Percentiles rank a stretch among this genome's conserved stretches.
phyloP scores from a whole-genome alignment of 768 basidiomycete genomes.

The Psilocybe cubensis region DNA sequence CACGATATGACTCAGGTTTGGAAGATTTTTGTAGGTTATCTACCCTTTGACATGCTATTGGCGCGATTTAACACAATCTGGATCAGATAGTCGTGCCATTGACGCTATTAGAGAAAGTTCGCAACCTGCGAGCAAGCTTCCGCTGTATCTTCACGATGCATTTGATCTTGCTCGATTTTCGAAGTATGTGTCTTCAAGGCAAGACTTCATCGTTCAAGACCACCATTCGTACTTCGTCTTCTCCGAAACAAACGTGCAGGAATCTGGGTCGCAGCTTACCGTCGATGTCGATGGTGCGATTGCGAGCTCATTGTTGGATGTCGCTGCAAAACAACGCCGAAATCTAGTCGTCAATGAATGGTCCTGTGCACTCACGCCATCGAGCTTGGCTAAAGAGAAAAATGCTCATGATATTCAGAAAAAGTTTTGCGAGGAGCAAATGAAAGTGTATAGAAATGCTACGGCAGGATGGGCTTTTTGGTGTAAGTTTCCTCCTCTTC shows the following conservation, averaged over 20 bases:
- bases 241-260: conserved; percentile 50
- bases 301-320: conserved; percentile 35
- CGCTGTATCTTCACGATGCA: conserved; percentile 71
- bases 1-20: conserved; percentile 48
- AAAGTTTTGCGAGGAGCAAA: conserved; percentile 61
- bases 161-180: conserved; percentile 62
- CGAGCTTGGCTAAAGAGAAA: conserved; percentile 52
- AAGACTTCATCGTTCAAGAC: conserved; percentile 72
- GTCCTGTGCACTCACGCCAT: conserved; percentile 75
- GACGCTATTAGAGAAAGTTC: conserved; percentile 45
- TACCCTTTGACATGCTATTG: too few species aligned
- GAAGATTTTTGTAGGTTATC: conserved; percentile 43
- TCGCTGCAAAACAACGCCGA: conserved; percentile 28
- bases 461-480: conserved; percentile 74
- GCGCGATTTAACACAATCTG: not conserved
- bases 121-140: conserved; percentile 43
- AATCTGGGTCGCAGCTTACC: conserved; percentile 62
- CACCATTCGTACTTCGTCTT: conserved; percentile 79
- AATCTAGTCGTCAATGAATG: conserved; percentile 82
- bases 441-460: conserved; percentile 56
- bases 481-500: conserved; percentile 46
- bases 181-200: conserved; percentile 47
- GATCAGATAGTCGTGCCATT: conserved; percentile 57
- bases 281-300: conserved; percentile 42
- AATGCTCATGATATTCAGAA: conserved; percentile 47